A percentile compares a stretch with the other conserved stretches of the same genome.
phyloP scores from a whole-genome alignment of 1,139 yeast species.

The Pichia sp. region DNA sequence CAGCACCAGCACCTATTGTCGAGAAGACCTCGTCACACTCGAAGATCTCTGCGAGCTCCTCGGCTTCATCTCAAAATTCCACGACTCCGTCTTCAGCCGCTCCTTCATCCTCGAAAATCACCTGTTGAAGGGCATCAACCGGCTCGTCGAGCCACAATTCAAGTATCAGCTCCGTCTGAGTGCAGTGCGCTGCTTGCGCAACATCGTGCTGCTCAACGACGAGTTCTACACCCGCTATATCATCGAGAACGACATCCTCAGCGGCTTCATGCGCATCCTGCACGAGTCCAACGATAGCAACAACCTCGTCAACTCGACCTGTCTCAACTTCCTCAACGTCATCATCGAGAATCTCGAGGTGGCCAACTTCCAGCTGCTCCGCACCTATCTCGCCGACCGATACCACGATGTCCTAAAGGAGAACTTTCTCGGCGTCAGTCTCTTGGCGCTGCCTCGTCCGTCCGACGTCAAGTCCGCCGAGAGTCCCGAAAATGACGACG shows the following conservation, averaged over 20 bases:
- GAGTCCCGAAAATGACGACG: neutral
- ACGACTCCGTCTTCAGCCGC: slow-evolving; percentile 52
- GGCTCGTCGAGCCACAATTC: slow-evolving; percentile 38
- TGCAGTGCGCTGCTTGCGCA: slow-evolving; percentile 61
- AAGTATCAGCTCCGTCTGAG: slow-evolving; percentile 56
- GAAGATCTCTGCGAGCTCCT: slow-evolving; percentile 63
- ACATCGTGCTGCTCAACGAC: slow-evolving; percentile 58
- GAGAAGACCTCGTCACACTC: slow-evolving; percentile 10
- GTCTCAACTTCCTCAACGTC: slow-evolving; percentile 65
- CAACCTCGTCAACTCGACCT: slow-evolving; percentile 70
- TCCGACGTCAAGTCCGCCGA: neutral
- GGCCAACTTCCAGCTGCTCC: slow-evolving; percentile 45
- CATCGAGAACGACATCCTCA: slow-evolving; percentile 51
- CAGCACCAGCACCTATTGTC: neutral
- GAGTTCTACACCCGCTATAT: slow-evolving; percentile 54
- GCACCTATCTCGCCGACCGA: slow-evolving; percentile 46
- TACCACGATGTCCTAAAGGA: slow-evolving; percentile 40
- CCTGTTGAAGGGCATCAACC: slow-evolving; percentile 51
- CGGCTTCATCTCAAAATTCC: slow-evolving; percentile 62
- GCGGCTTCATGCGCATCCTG: slow-evolving; percentile 49
- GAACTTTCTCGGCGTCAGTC: slow-evolving; percentile 32
- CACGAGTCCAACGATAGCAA: slow-evolving; percentile 48
- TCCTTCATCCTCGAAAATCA: slow-evolving; percentile 58
- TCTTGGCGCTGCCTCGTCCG: slow-evolving; percentile 15
- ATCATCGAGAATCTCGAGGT: slow-evolving; percentile 39